These are phyloP conservation scores for Malassezia dermatis DNA, from an alignment of 1,284 basidiomycete species.

Conservation along the genomic window DNA sequence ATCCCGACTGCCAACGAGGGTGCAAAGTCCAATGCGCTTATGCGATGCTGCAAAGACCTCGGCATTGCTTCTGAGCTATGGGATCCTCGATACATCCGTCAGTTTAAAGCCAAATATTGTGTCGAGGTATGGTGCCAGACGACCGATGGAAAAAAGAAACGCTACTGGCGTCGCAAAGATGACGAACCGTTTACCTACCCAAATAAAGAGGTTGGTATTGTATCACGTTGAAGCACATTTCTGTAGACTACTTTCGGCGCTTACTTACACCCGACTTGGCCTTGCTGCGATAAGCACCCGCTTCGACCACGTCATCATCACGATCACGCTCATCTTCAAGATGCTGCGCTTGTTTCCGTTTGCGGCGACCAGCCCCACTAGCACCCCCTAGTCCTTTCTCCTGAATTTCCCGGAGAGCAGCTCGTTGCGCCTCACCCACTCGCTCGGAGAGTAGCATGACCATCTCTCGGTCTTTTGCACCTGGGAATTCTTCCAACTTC, in stretches of 20 bases:
- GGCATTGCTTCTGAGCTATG: conserved; percentile 92
- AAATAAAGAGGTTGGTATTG: conserved; percentile 39
- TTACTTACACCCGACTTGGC: conserved; percentile 7
- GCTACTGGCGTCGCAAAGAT: conserved; percentile 47
- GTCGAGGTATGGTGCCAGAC: conserved; percentile 67
- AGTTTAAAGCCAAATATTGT: conserved; percentile 77
- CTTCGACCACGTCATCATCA: conserved; percentile 40
- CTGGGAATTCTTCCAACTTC: conserved; percentile 79
- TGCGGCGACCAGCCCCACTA: conserved; percentile 34
- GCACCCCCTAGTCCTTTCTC: conserved; percentile 37
- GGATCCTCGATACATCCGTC: conserved; percentile 90
- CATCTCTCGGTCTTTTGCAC: conserved; percentile 69
- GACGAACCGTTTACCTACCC: conserved; percentile 42
- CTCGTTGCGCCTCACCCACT: conserved; percentile 74
- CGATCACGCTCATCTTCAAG: conserved; percentile 42
- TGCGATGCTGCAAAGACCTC: conserved; percentile 95
- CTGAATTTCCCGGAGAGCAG: conserved; percentile 62
- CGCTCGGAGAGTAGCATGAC: conserved; percentile 77
- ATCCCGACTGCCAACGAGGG: conserved; percentile 89
- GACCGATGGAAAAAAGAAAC: conserved; percentile 61
- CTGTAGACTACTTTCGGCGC: conserved; percentile 1
- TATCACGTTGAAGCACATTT: not conserved
- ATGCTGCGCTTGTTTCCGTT: conserved; percentile 21
- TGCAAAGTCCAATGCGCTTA: conserved; percentile 90
- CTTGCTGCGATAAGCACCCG: conserved; percentile 18